Base-by-base conservation (phyloP, 257 asterid genomes). In the Solanum peruvianum region DNA sequence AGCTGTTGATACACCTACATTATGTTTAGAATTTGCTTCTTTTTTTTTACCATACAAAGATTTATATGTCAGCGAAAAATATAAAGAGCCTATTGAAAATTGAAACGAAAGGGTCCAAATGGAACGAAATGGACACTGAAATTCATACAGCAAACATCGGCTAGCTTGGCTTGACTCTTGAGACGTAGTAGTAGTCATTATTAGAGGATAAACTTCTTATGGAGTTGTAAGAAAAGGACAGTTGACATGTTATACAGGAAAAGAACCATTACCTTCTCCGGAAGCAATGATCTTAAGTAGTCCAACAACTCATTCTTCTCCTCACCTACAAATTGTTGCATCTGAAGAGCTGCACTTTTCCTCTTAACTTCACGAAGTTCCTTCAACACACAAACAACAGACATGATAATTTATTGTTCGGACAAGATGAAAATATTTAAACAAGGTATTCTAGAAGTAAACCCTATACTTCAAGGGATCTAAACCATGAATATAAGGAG, bases 321-420 rank as follows among this genome's bases (percentile, higher is more conserved):
- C 88, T 95, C 98, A 69, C 99, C 98, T 21, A 94, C 98, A 93
- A 97, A 94, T 90, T 94, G 98, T 91, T 97, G 99, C 99, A 97
- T 94, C 92, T 97, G 99, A 87, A 97, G 96, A 86, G 99, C 99
- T 71, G 95, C 97, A 88, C 90, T 93, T 92, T 94, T 97, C 92
- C 98, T 91, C 93, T 94, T 93, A 64, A 93, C 98, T 90, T 94
- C 98, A 80, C 86, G 95, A 90, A 97, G 98, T 90, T 97, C 99
- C 99, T 97, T 90, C 73, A 82, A 67, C 52, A 66, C 87, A 88
- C 49, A 87, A 88, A 69, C 42, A 52, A 83, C 52, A 60, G 31
- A 76, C 42, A 67, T 23, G 37, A 11, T 42, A 76, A 47, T 47
- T 49, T 47, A 29, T 16, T 47, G 69, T 47, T 16, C 42, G 33